A percentile compares a stretch with the other conserved stretches of the same genome.
Conservation (phyloP, 768 basidiomycete genomes). For the Calocera viscosa region DNA sequence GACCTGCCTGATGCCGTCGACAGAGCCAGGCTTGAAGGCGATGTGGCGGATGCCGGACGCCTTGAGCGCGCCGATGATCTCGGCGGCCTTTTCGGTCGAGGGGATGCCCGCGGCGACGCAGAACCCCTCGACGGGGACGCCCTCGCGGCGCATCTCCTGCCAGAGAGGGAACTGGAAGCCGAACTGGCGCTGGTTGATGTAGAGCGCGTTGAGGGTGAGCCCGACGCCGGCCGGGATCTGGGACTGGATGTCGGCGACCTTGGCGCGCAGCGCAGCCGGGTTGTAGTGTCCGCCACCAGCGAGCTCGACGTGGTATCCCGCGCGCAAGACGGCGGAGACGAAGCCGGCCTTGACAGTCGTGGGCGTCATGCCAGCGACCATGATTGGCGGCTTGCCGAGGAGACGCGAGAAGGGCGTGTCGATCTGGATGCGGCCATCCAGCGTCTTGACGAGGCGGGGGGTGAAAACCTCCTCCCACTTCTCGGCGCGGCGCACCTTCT, state of each 20-base stretch:
- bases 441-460: slow-evolving; percentile 76
- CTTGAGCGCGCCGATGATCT: slow-evolving; percentile 79
- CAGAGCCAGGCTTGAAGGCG: slow-evolving; percentile 95
- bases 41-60: slow-evolving; percentile 87
- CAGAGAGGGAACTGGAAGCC: slow-evolving; percentile 94
- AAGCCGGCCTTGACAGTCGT: slow-evolving; percentile 92
- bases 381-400: slow-evolving; percentile 91
- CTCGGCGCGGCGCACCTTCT: slow-evolving; percentile 57
- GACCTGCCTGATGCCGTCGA: slow-evolving; percentile 95
- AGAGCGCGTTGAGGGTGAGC: slow-evolving; percentile 85
- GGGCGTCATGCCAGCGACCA: slow-evolving; percentile 99
- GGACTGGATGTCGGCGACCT: slow-evolving; percentile 83
- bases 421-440: slow-evolving; percentile 82
- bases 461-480: slow-evolving; percentile 88
- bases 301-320: slow-evolving; percentile 92
- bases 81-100: slow-evolving; percentile 88
- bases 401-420: slow-evolving; percentile 96
- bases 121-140: slow-evolving; percentile 94
- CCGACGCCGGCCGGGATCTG: slow-evolving; percentile 80
- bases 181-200: slow-evolving; percentile 97
- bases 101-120: slow-evolving; percentile 98
- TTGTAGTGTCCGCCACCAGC: slow-evolving; percentile 98
- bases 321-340: slow-evolving; percentile 80
- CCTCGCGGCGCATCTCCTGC: slow-evolving; percentile 95
- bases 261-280: slow-evolving; percentile 70